Evolutionary conservation across 2,329 filamentous ascomycete species (phyloP).

Genomic region (Fusarium torulosum): DNA sequence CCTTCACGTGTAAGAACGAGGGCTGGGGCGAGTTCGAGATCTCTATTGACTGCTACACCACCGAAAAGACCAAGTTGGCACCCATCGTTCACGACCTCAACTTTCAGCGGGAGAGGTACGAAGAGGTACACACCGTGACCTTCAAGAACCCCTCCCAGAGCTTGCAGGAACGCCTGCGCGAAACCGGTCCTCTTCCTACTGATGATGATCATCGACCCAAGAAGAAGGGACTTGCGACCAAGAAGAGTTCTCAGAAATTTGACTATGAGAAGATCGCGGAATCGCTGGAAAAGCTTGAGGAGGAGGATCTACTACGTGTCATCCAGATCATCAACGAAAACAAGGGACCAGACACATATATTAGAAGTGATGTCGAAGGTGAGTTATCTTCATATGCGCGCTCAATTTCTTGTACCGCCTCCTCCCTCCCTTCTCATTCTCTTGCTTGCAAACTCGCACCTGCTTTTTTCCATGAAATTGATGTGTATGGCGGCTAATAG

Average conservation of each 20-base stretch:
- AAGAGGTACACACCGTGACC: constrained; percentile 81
- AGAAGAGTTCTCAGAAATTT: constrained; percentile 80
- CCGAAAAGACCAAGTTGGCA: constrained; percentile 86
- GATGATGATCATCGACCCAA: constrained; percentile 71
- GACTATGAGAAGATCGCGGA: constrained; percentile 99
- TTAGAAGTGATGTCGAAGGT: constrained; percentile 97
- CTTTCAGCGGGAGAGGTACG: constrained; percentile 85
- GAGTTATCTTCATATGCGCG: constrained; percentile 56
- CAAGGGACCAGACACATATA: constrained; percentile 93
- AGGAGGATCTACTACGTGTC: constrained; percentile 93
- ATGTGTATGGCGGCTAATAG: constrained; percentile 53
- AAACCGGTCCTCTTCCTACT: constrained; percentile 86
- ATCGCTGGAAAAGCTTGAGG: constrained; percentile 85
- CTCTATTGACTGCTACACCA: constrained; percentile 83
- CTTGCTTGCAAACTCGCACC: constrained; percentile 3
- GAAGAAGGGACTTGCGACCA: constrained; percentile 74
- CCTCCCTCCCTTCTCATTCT: not conserved
- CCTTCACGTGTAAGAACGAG: constrained; percentile 91
- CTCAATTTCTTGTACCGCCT: not conserved
- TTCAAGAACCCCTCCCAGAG: constrained; percentile 95
- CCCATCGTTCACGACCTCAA: constrained; percentile 88
- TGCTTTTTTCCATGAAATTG: constrained; percentile 48
- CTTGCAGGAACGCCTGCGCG: constrained; percentile 82
- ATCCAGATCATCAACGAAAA: constrained; percentile 99
- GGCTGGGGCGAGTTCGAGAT: constrained; percentile 99